Percentiles rank a stretch among this genome's conserved stretches.
Conservation (phyloP, 441 rosid genomes). For the Arabidopsis hybrid region DNA sequence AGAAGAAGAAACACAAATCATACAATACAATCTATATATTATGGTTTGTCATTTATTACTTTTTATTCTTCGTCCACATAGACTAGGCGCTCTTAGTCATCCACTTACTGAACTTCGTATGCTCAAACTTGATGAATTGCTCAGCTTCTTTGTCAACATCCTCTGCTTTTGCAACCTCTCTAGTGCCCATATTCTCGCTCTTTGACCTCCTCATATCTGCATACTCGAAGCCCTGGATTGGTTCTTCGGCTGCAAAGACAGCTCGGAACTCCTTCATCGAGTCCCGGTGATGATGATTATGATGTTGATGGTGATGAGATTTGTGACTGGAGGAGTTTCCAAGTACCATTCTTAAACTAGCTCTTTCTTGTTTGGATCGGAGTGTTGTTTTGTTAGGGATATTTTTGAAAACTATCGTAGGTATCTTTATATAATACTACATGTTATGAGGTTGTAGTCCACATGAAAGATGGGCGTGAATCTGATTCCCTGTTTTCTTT, state of each 20-base stretch:
- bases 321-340: conserved; percentile 33
- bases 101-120: conserved; percentile 54
- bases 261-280: conserved; percentile 32
- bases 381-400: conserved; percentile 19
- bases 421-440: conserved; percentile 28
- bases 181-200: conserved; percentile 33
- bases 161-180: conserved; percentile 37
- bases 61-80: conserved; percentile 10
- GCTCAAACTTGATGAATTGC: conserved; percentile 62
- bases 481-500: conserved; percentile 33
- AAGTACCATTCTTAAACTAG: conserved; percentile 24
- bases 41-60: conserved; percentile 13
- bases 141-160: conserved; percentile 68
- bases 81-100: conserved; percentile 30
- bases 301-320: conserved; percentile 32
- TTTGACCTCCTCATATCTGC: conserved; percentile 29
- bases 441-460: not conserved
- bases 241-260: conserved; percentile 29
- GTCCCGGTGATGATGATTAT: conserved; percentile 14
- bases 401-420: conserved; percentile 8
- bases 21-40: conserved; percentile 17
- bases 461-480: conserved; percentile 28
- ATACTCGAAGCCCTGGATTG: conserved; percentile 20
- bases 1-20: conserved; percentile 3
- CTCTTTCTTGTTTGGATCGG: conserved; percentile 10